These are phyloP conservation scores for Primulina huaijiensis DNA, from an alignment of 257 asterid genomes.

Conservation along the genomic window DNA sequence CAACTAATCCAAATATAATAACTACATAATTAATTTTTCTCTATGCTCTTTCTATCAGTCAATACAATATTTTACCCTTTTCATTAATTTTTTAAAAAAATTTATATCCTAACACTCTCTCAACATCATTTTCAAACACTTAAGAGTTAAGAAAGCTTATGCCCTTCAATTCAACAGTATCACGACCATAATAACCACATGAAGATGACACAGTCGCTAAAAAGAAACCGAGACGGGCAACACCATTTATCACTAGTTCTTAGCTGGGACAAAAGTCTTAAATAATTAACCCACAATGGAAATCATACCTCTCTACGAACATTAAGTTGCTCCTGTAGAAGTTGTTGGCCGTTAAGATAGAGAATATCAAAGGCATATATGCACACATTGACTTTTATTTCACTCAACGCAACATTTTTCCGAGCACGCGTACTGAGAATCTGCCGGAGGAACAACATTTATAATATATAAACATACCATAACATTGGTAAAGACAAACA, in stretches of 20 bases:
- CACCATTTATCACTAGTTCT: slow-evolving; percentile 8
- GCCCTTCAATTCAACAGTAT: background rate
- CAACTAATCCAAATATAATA: too few species aligned
- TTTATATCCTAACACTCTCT: background rate
- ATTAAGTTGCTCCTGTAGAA: slow-evolving; percentile 77
- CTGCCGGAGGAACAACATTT: slow-evolving; percentile 39
- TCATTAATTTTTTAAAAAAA: too few species aligned
- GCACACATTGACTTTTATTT: slow-evolving; percentile 83
- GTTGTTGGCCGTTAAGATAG: slow-evolving; percentile 77
- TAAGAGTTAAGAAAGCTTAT: background rate
- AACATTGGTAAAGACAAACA: background rate
- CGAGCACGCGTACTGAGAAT: slow-evolving; percentile 85
- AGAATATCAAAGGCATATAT: slow-evolving; percentile 91
- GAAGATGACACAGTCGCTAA: slow-evolving; percentile 13
- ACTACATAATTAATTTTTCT: background rate
- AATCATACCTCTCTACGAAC: slow-evolving; percentile 80
- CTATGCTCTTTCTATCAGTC: background rate
- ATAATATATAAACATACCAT: background rate
- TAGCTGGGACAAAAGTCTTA: slow-evolving; percentile 19
- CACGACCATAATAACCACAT: background rate
- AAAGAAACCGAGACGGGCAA: background rate
- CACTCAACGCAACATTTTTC: slow-evolving; percentile 72
- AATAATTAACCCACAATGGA: slow-evolving; percentile 18
- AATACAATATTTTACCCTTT: background rate
- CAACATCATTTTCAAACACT: background rate